A percentile compares a stretch with the other conserved stretches of the same genome.
Conservation (phyloP, 2,329 filamentous ascomycete genomes). For the Erysiphe pulchra region DNA sequence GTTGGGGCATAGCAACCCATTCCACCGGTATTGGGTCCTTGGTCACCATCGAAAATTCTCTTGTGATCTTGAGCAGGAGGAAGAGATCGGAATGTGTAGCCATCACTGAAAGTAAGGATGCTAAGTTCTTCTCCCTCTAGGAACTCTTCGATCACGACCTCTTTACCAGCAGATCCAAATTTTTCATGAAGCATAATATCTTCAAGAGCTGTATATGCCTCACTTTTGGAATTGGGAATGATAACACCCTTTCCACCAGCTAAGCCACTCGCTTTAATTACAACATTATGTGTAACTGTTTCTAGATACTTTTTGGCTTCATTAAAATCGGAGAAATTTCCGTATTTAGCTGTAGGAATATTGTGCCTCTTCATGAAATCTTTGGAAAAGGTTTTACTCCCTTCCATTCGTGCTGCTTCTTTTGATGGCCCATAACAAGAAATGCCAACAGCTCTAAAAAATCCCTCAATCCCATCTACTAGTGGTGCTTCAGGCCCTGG, state of each 20-base stretch:
- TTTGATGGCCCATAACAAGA: conserved; percentile 53
- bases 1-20: conserved; percentile 3
- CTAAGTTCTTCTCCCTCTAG: conserved; percentile 78
- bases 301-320: conserved; percentile 52
- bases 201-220: conserved; percentile 57
- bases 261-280: conserved; percentile 83
- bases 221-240: conserved; percentile 37
- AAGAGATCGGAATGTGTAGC: conserved; percentile 56
- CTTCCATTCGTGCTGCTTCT: conserved; percentile 72
- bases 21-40: conserved; percentile 2
- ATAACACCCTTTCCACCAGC: conserved; percentile 93
- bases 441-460: conserved; percentile 36
- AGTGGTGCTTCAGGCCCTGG: conserved; percentile 86
- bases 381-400: conserved; percentile 91
- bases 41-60: conserved; percentile 59
- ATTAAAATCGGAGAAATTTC: conserved; percentile 62
- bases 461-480: conserved; percentile 67
- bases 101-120: conserved; percentile 78
- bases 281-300: conserved; percentile 42
- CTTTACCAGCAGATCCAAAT: conserved; percentile 59
- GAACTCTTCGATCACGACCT: conserved; percentile 90
- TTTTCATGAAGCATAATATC: conserved; percentile 77
- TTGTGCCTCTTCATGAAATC: conserved; percentile 85
- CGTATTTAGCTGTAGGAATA: conserved; percentile 77
- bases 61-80: conserved; percentile 95